phyloP scores from a whole-genome alignment of 2,329 filamentous ascomycete genomes.

The Ceratocystis harringtonii region DNA sequence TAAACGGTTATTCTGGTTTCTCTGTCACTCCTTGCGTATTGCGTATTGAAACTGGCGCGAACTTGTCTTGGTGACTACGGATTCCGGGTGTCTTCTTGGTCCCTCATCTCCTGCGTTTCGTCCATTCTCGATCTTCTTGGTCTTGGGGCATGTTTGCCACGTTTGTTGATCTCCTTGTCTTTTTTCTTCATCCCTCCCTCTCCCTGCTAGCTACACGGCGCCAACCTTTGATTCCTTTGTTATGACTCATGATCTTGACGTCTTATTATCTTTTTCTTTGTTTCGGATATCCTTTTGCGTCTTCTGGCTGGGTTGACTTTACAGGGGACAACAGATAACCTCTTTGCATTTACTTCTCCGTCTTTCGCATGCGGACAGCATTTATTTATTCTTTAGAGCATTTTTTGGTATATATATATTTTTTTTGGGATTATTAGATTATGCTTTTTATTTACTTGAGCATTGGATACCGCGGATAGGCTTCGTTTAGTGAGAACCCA shows the following conservation, averaged over 20 bases:
- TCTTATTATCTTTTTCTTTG: not conserved
- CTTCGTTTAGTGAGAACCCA: not conserved
- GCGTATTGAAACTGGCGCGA: too few species aligned
- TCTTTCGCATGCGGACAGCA: not conserved
- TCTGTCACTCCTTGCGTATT: not conserved
- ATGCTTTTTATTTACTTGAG: not conserved
- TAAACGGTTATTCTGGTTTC: not conserved
- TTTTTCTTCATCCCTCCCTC: not conserved
- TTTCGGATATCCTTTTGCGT: not conserved
- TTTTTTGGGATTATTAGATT: not conserved
- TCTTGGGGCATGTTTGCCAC: not conserved
- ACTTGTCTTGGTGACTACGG: not conserved
- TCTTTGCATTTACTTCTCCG: not conserved
- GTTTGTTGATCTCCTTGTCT: not conserved
- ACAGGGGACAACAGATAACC: not conserved
- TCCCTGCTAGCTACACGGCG: not conserved
- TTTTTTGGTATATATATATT: not conserved
- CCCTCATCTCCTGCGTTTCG: not conserved
- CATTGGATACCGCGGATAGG: not conserved
- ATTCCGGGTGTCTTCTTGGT: not conserved
- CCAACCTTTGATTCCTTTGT: not conserved
- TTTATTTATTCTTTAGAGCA: not conserved
- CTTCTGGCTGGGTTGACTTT: not conserved
- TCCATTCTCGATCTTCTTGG: not conserved
- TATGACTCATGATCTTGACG: slow-evolving; percentile 1